Conservation (phyloP, 192 early-diverging fungal genomes). For the Gigaspora rosea region DNA sequence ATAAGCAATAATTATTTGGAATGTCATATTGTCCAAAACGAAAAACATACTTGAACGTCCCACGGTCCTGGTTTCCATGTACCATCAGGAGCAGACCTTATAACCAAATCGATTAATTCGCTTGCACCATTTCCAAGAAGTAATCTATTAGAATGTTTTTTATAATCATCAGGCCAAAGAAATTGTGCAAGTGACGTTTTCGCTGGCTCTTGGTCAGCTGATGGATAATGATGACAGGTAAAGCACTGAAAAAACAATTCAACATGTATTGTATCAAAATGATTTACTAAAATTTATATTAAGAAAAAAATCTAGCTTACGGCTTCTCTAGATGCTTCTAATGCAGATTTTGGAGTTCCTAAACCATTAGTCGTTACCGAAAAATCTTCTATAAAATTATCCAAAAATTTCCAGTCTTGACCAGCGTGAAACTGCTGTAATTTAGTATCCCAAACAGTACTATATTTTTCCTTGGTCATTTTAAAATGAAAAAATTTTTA, state of each 20-base stretch:
- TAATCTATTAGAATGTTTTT: slow-evolving; percentile 61
- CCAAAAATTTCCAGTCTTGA: slow-evolving; percentile 78
- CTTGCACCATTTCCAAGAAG: slow-evolving; percentile 89
- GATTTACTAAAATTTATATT: background rate
- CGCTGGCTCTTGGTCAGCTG: slow-evolving; percentile 90
- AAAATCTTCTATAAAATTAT: slow-evolving; percentile 92
- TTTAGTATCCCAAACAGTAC: slow-evolving; percentile 76
- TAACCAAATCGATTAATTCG: slow-evolving; percentile 88
- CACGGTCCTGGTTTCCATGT: slow-evolving; percentile 88
- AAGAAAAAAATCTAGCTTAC: slow-evolving; percentile 44
- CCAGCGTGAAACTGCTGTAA: slow-evolving; percentile 89
- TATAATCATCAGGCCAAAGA: slow-evolving; percentile 68
- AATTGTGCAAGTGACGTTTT: slow-evolving; percentile 79
- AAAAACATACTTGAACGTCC: slow-evolving; percentile 59
- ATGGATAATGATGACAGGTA: slow-evolving; percentile 85
- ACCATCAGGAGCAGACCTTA: slow-evolving; percentile 71
- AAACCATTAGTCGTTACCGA: slow-evolving; percentile 89
- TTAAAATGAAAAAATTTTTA: no score
- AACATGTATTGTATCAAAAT: background rate
- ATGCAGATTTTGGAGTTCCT: slow-evolving; percentile 75
- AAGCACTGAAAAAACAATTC: slow-evolving; percentile 46
- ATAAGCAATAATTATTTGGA: background rate
- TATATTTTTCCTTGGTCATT: no score
- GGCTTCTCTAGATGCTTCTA: slow-evolving; percentile 71
- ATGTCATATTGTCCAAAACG: background rate